Evolutionary conservation across 495 filamentous ascomycete genomes (phyloP), one percentile per base, ranked within the genome.

Genomic region (Trypethelium eluteriae): DNA sequence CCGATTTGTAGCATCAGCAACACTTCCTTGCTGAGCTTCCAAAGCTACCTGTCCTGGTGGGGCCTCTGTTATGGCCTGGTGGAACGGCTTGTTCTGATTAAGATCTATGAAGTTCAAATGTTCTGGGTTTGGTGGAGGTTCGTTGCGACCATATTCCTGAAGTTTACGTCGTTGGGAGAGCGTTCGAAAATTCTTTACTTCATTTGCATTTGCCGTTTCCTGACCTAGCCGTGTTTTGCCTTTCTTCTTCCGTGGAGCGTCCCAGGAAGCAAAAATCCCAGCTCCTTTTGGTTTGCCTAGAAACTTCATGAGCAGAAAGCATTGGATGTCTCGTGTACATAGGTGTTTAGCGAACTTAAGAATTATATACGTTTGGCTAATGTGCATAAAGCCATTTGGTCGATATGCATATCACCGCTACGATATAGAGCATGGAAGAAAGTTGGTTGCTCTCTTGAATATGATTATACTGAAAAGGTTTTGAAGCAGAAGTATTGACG

Each of bases 121-220:
- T 25, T 65, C 66, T 46, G 63, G 12, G 35, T 71, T 64, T 3
- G 70, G 70, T 9, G 67, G 62, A n/a, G 47, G 63, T 38, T 71
- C 70, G 50, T 66, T 68, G 9, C 62, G 32, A 59, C 53, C 63
- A 57, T 39, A 65, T 16, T 65, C 67, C 39, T 69, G 70, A 41
- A 38, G 63, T 14, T 62, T 16, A 44, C 65, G 62, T 50, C 65
- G 70, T 7, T 16, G 62, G 1, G 64, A 66, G 11, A 71, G 64
- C 7, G 57, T 57, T n/a, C 3, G 44, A 47, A 69, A 71, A 11
- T 64, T 62, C 10, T 39, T 35, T 16, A 41, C 64, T 12, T 7
- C 32, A 32, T 49, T 62, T 46, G 62, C 49, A 38, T 69, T 67
- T 12, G 67, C 39, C 3, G 63, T 67, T 41, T 68, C 67, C 39